Base-by-base conservation (phyloP, 176 grass and related monocot species). In the Poa annua region DNA sequence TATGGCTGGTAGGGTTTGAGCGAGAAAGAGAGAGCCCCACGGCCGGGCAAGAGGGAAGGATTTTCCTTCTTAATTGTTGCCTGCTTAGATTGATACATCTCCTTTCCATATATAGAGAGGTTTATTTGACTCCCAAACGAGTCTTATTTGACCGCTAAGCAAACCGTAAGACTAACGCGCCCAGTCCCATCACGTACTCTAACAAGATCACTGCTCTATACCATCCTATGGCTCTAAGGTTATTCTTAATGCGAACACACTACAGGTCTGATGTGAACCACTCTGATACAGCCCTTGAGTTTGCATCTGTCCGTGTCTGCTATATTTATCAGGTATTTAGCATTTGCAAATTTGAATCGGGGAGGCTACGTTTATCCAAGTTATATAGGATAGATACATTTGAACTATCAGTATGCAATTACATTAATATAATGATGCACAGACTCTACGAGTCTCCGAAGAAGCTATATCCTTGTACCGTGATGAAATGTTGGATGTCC, bases 171-270 rank as follows among this genome's bases (percentile, higher is more conserved):
- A n/a, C n/a, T n/a, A n/a, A n/a, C n/a, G n/a, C n/a, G n/a, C n/a
- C n/a, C n/a, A n/a, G n/a, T n/a, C n/a, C n/a, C n/a, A n/a, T n/a
- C n/a, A n/a, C n/a, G n/a, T n/a, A n/a, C n/a, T n/a, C n/a, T n/a
- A n/a, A n/a, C n/a, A n/a, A n/a, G n/a, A 84, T 93, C 74, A 90
- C 92, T 81, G 83, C 73, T 64, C 85, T 76, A 8, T 96, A 99
- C 74, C 96, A 99, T 92, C 91, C 96, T 19, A 75, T 99, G 85
- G 96, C 93, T 78, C 78, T 96, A 74, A 99, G 96, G 32, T 93
- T 96, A 38, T 96, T 99, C 83, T 19, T 75, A 3, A 53, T 53
- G 72, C 8, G 72, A 13, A 54, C 72, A 14, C 49, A 75, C 49
- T 75, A 75, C 26, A 75, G 71, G 48, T 75, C 71, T 32, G 26